These are phyloP conservation scores for Cymbopogon citratus DNA, from an alignment of 176 grass and related monocot species.

Conservation along the genomic window DNA sequence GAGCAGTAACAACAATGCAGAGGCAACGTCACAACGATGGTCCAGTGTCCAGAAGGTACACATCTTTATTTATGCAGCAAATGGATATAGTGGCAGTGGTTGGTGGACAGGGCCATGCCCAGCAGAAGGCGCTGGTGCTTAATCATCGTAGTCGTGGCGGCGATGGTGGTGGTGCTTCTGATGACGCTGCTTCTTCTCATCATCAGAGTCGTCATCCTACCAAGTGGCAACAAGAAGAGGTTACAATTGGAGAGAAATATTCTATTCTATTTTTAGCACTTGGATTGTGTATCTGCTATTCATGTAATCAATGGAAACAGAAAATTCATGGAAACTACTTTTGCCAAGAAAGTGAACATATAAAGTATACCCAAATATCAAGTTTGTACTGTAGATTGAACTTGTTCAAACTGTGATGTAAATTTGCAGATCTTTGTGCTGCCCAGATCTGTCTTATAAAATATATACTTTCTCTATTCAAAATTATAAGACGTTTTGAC, in stretches of 20 bases:
- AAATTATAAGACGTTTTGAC: background rate
- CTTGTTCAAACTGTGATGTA: background rate
- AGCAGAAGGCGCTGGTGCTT: background rate
- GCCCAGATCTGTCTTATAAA: background rate
- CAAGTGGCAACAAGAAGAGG: background rate
- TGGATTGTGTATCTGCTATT: background rate
- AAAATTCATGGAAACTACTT: background rate
- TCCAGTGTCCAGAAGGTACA: background rate
- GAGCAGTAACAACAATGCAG: background rate
- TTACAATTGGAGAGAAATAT: background rate
- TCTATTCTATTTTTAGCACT: background rate
- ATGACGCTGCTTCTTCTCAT: slow-evolving; percentile 50
- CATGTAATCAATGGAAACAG: background rate
- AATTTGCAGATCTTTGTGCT: background rate
- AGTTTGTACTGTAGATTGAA: background rate
- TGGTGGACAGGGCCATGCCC: background rate
- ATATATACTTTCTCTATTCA: background rate
- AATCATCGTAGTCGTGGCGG: slow-evolving; percentile 45
- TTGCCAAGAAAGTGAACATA: background rate
- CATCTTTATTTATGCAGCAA: slow-evolving; percentile 57
- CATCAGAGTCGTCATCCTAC: slow-evolving; percentile 54
- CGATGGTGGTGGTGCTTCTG: slow-evolving; percentile 51
- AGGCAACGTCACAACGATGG: background rate
- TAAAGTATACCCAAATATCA: background rate
- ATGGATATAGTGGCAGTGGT: background rate